Conservation (phyloP, 257 asterid genomes). For the Euphrasia confusa region DNA sequence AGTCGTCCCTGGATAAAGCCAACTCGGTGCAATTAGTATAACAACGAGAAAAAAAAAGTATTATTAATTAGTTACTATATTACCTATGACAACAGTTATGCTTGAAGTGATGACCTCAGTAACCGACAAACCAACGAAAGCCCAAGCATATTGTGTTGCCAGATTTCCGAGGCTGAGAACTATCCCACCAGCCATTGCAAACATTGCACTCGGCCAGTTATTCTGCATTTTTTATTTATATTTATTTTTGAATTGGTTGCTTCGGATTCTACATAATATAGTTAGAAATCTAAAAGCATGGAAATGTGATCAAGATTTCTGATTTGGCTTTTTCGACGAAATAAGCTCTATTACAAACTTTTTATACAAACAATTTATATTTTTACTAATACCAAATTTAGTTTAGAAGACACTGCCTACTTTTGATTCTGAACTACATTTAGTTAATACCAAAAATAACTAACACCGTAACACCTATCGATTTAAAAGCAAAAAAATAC, state of each 20-base stretch:
- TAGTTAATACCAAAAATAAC: background rate
- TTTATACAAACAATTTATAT: too few relatives aligned
- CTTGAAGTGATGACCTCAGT: constrained; percentile 83
- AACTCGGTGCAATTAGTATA: background rate
- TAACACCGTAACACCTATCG: too few relatives aligned
- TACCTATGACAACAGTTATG: constrained; percentile 91
- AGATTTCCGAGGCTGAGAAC: constrained; percentile 86
- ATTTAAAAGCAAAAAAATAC: too few relatives aligned
- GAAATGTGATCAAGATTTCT: background rate
- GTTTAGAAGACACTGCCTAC: background rate
- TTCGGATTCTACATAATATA: too few relatives aligned
- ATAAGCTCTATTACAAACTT: background rate
- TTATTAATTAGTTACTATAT: background rate
- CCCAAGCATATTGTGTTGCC: constrained; percentile 95
- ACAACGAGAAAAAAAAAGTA: background rate
- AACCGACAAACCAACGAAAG: constrained; percentile 86
- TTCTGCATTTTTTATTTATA: constrained; percentile 40
- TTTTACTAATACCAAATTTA: background rate
- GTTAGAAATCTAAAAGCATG: background rate
- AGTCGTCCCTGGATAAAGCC: constrained; percentile 64
- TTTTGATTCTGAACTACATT: background rate
- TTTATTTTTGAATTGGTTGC: background rate
- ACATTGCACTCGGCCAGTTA: constrained; percentile 73
- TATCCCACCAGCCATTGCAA: constrained; percentile 90
- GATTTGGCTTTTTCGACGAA: background rate